Percentiles rank a stretch among this genome's conserved stretches.
phyloP scores from a whole-genome alignment of 73 alveolate species.

The Uronychia binucleata region DNA sequence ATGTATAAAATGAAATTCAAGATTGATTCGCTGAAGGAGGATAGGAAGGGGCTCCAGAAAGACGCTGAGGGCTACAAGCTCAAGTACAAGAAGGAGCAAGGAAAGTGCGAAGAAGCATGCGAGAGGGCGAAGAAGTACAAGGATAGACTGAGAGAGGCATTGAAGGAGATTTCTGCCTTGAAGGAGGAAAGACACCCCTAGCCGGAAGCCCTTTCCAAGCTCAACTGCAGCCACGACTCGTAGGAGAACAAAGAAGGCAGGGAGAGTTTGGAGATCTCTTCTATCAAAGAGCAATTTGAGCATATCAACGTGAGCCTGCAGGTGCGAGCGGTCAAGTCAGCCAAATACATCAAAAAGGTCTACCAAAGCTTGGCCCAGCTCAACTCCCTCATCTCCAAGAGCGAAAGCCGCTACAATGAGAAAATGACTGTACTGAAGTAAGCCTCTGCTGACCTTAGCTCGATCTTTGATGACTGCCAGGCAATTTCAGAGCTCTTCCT shows the following conservation, averaged over 20 bases:
- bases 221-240: neutral
- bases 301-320: neutral
- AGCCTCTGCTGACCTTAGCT: neutral
- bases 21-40: neutral
- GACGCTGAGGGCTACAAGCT: neutral
- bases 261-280: neutral
- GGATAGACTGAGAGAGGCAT: neutral
- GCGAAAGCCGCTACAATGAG: neutral
- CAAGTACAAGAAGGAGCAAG: neutral
- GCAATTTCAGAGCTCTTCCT: neutral
- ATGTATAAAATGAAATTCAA: too few relatives aligned
- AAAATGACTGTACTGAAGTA: neutral
- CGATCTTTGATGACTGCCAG: neutral
- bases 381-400: neutral
- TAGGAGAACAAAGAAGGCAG: neutral
- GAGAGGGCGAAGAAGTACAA: neutral
- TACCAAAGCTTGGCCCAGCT: neutral
- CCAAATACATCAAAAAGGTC: neutral
- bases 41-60: neutral
- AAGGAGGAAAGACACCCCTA: neutral
- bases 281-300: neutral
- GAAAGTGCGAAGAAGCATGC: neutral
- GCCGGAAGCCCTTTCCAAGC: neutral
- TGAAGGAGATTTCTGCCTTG: neutral
- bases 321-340: neutral